A percentile compares a stretch with the other conserved stretches of the same genome.
phyloP scores from a whole-genome alignment of 345 rosid genomes.

The Gossypium herbaceum region DNA sequence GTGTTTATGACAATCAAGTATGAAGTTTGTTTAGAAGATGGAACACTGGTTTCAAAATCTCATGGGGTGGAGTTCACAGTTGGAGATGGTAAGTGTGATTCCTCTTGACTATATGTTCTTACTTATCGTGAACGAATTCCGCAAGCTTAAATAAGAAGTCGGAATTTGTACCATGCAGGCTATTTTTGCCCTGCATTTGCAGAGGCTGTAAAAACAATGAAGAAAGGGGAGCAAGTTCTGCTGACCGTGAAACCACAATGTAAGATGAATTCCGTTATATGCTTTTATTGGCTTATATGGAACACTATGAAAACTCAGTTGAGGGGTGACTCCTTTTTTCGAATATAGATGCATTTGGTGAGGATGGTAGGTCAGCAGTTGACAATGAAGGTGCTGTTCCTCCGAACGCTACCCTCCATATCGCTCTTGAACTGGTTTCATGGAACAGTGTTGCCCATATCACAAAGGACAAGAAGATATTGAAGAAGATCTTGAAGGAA shows the following conservation, averaged over 20 bases:
- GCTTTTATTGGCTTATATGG: not conserved
- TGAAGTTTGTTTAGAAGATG: slow-evolving; percentile 55
- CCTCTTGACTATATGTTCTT: not conserved
- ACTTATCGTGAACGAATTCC: too few species aligned
- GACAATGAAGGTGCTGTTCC: slow-evolving; percentile 20
- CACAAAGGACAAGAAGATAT: slow-evolving; percentile 52
- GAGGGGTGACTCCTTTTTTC: not conserved
- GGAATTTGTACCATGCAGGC: slow-evolving; percentile 22
- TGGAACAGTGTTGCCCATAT: slow-evolving; percentile 60
- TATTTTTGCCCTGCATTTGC: slow-evolving; percentile 49
- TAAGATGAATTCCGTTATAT: slow-evolving; percentile 8
- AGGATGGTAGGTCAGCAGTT: slow-evolving; percentile 21
- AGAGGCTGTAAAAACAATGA: slow-evolving; percentile 68
- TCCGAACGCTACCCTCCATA: slow-evolving; percentile 23
- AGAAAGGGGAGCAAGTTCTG: slow-evolving; percentile 52
- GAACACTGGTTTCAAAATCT: slow-evolving; percentile 37
- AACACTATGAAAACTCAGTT: not conserved
- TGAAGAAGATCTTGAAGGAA: slow-evolving; percentile 49
- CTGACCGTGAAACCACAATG: slow-evolving; percentile 27
- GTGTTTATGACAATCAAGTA: slow-evolving; percentile 41
- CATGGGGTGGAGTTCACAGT: slow-evolving; percentile 48
- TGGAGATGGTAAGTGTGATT: slow-evolving; percentile 32
- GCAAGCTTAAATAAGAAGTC: not conserved
- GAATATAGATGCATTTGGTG: slow-evolving; percentile 46
- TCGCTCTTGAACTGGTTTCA: slow-evolving; percentile 48